phyloP scores from a whole-genome alignment of 306 rosid species.

The Rosa rugosa region DNA sequence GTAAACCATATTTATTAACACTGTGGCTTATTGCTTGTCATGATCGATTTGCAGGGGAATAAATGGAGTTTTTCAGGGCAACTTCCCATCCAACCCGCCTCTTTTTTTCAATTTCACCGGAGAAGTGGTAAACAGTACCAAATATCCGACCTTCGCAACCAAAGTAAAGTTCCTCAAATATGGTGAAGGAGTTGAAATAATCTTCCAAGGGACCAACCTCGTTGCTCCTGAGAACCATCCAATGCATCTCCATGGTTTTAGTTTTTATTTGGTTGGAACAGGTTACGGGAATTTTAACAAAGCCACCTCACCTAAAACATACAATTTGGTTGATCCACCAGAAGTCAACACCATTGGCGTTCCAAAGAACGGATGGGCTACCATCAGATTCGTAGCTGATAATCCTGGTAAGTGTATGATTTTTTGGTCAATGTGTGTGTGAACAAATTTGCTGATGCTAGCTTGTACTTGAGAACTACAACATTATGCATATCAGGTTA shows the following conservation, averaged over 20 bases:
- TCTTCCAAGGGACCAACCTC: conserved; percentile 45
- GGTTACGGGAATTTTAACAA: conserved; percentile 32
- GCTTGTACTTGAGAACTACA: background rate
- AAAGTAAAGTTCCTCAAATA: conserved; percentile 27
- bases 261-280: conserved; percentile 39
- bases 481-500: background rate
- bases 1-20: background rate
- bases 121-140: conserved; percentile 18
- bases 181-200: conserved; percentile 38
- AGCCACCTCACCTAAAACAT: conserved; percentile 15
- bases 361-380: conserved; percentile 44
- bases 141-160: conserved; percentile 29
- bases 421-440: background rate
- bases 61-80: conserved; percentile 26
- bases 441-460: background rate
- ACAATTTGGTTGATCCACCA: conserved; percentile 39
- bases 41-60: conserved; percentile 24
- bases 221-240: conserved; percentile 46
- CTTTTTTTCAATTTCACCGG: conserved; percentile 39
- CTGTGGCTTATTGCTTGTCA: background rate
- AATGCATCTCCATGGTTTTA: conserved; percentile 50
- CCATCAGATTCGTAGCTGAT: conserved; percentile 37
- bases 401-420: conserved; percentile 35
- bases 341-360: conserved; percentile 28
- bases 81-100: conserved; percentile 33